phyloP scores from a whole-genome alignment of 306 rosid species.

The Acacia acuminata region DNA sequence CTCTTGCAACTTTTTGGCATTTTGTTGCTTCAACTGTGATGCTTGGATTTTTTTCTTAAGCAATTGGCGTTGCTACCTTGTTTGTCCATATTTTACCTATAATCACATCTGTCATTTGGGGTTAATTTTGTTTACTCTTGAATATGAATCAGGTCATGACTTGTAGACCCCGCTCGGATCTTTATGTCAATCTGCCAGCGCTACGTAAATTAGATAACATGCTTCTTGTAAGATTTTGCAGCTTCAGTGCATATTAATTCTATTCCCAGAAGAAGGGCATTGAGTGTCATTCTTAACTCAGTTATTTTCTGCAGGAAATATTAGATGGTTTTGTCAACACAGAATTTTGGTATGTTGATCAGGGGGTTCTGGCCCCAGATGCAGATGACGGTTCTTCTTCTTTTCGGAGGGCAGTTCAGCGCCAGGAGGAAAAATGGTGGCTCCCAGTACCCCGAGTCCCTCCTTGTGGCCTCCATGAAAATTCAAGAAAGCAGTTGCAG shows the following conservation, averaged over 20 bases:
- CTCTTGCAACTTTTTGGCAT: neutral
- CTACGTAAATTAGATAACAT: conserved; percentile 90
- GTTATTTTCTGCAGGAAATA: conserved; percentile 63
- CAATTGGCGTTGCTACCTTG: neutral
- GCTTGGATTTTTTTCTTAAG: neutral
- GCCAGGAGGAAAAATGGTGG: conserved; percentile 99
- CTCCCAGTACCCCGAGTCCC: conserved; percentile 94
- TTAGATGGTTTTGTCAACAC: conserved; percentile 67
- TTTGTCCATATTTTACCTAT: neutral
- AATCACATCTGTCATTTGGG: neutral
- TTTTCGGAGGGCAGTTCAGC: conserved; percentile 69
- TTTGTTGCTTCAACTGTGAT: conserved; percentile 18
- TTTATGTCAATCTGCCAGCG: conserved; percentile 91
- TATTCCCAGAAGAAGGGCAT: conserved; percentile 18
- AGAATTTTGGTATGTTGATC: conserved; percentile 96
- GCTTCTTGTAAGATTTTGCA: conserved; percentile 79
- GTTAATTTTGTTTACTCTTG: conserved; percentile 14
- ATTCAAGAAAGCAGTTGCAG: conserved; percentile 75
- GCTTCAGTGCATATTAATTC: neutral
- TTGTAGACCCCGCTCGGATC: conserved; percentile 90
- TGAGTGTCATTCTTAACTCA: conserved; percentile 27
- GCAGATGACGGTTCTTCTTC: conserved; percentile 75
- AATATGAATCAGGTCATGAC: conserved; percentile 80
- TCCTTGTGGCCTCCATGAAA: conserved; percentile 75
- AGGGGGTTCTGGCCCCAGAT: conserved; percentile 81